Percentiles rank a stretch among this genome's conserved stretches.
phyloP scores from a whole-genome alignment of 495 filamentous ascomycete genomes.

The Gamarada debralockiae region DNA sequence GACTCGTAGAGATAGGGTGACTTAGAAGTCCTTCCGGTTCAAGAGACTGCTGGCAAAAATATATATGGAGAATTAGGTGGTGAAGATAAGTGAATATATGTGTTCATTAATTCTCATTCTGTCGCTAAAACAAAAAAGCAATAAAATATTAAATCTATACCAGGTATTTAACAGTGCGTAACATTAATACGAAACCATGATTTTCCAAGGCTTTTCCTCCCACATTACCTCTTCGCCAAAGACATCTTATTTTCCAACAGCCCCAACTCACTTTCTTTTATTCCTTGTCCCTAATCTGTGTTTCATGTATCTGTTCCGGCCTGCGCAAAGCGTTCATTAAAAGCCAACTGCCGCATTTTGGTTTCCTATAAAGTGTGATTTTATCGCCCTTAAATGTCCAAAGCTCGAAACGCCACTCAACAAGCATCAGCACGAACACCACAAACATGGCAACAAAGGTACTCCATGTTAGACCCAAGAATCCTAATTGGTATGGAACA shows the following conservation, averaged over 20 bases:
- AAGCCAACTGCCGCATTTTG: conserved; percentile 5
- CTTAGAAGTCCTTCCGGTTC: conserved; percentile 1
- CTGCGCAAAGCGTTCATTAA: conserved; percentile 2
- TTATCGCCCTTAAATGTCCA: conserved; percentile 4
- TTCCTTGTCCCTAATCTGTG: conserved; percentile 5
- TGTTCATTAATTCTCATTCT: conserved; percentile 8
- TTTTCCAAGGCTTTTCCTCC: not conserved
- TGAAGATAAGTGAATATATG: conserved; percentile 1
- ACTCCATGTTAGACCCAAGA: conserved; percentile 7
- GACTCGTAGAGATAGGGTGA: too few species aligned
- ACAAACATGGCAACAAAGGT: conserved; percentile 7
- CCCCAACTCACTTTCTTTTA: conserved; percentile 6
- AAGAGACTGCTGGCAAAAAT: too few species aligned
- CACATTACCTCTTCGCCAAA: conserved; percentile 5
- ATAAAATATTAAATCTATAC: conserved; percentile 1
- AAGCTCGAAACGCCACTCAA: conserved; percentile 7
- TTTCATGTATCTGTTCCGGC: conserved; percentile 2
- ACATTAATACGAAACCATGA: not conserved
- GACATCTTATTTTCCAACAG: conserved; percentile 5
- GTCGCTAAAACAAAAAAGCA: conserved; percentile 4
- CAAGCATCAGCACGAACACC: conserved; percentile 2
- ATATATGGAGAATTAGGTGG: too few species aligned
- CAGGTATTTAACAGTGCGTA: not conserved
- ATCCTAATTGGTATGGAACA: conserved; percentile 6
- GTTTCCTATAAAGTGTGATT: conserved; percentile 10